A percentile compares a stretch with the other conserved stretches of the same genome.
Evolutionary conservation across 371 early-diverging fungal species (phyloP).

Genomic region (Mucor irregularis): DNA sequence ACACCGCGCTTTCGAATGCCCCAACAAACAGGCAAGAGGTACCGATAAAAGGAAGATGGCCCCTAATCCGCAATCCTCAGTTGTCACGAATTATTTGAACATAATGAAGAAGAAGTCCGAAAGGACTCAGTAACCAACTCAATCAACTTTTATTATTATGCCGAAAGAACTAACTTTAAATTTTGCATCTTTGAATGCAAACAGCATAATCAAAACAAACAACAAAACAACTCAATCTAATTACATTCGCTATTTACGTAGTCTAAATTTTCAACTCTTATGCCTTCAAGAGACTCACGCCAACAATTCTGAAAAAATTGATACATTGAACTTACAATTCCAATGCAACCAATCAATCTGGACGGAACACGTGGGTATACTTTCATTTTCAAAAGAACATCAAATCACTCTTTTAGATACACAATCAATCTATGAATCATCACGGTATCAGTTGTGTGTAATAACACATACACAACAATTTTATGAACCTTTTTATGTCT

Average conservation of each 20-base stretch:
- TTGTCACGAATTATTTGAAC: background rate
- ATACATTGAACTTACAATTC: background rate
- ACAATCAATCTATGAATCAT: background rate
- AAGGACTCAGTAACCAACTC: too few relatives aligned
- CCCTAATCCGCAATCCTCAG: background rate
- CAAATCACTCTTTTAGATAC: background rate
- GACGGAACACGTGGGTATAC: slow-evolving; percentile 6
- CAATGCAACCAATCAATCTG: slow-evolving; percentile 1
- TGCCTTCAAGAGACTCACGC: slow-evolving; percentile 11
- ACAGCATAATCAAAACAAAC: slow-evolving; percentile 6
- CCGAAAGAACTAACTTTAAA: background rate
- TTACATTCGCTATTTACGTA: slow-evolving; percentile 7
- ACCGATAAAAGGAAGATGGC: too few relatives aligned
- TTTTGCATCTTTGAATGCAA: slow-evolving; percentile 4
- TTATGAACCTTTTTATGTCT: slow-evolving; percentile 1
- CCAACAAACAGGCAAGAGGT: too few relatives aligned
- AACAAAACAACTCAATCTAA: background rate
- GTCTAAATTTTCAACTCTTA: background rate
- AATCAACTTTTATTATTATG: too few relatives aligned
- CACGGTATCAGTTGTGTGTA: background rate
- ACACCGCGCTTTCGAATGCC: too few relatives aligned
- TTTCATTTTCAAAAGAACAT: slow-evolving; percentile 1
- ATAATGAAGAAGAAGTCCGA: background rate
- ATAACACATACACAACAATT: slow-evolving; percentile 2
- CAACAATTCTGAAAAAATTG: background rate